Conservation (phyloP, 352 stramenopile species). For the Pythium rhizo-oryzae region DNA sequence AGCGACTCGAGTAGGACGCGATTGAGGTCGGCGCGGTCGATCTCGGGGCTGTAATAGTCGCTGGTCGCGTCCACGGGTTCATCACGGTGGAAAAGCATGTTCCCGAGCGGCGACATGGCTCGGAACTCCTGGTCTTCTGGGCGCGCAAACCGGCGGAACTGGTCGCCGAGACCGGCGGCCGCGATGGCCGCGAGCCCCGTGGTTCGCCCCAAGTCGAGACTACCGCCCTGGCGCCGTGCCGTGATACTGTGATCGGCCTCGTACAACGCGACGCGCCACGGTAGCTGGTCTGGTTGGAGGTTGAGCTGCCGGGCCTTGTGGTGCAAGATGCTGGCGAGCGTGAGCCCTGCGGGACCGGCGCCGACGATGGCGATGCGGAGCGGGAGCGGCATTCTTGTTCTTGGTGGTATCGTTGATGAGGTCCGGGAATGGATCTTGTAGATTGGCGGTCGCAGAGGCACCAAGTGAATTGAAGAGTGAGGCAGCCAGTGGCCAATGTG, state of each 20-base stretch:
- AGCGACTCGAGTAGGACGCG: constrained; percentile 23
- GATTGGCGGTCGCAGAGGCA: no score
- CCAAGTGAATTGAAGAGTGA: constrained; percentile 9
- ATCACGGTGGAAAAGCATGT: constrained; percentile 5
- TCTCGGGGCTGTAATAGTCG: constrained; percentile 24
- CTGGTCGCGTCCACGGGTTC: constrained; percentile 9
- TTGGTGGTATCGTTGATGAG: neutral
- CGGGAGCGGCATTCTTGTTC: neutral
- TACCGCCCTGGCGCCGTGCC: no score
- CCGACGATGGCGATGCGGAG: constrained; percentile 23
- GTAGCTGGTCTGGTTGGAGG: neutral
- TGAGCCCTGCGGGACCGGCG: constrained; percentile 25
- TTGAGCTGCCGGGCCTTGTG: constrained; percentile 12
- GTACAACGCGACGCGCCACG: constrained; percentile 16
- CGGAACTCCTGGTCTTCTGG: constrained; percentile 22
- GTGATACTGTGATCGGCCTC: constrained; percentile 15
- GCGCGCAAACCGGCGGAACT: constrained; percentile 16
- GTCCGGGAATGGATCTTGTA: no score
- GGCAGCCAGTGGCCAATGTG: no score
- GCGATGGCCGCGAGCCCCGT: constrained; percentile 16
- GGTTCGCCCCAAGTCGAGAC: constrained; percentile 19
- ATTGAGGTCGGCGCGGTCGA: constrained; percentile 28
- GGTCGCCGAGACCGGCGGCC: constrained; percentile 13
- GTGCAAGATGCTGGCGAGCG: constrained; percentile 27
- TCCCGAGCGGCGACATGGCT: neutral